Evolutionary conservation across 2,329 filamentous ascomycete species (phyloP), one percentile per base, ranked within the genome.

Genomic region (Lecanoromycetidae sp.): DNA sequence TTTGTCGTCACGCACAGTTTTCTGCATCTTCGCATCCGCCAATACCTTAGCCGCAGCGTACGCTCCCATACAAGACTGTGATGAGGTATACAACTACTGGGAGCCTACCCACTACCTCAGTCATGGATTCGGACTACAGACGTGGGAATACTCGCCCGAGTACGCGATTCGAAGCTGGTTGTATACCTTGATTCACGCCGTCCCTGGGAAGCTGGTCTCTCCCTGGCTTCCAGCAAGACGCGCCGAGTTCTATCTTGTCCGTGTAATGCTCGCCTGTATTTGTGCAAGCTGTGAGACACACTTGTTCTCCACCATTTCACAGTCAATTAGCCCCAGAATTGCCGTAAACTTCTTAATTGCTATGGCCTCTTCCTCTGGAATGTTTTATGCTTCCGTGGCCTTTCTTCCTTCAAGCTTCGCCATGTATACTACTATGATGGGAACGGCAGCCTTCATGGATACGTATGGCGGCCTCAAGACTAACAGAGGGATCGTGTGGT

Each of bases 81-180:
- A 98, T 58, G 91, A 98, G 69, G 90, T 90, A 9, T 98, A 94
- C 75, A 98, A 98, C 64, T 98, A 94, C 71, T 98, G 90, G 87
- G 91, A 98, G 59, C 90, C 91, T 0, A 80, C 88, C 0, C 91
- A 98, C 65, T 98, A 95, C 65, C 75, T 98, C 23, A 83, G 80
- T 50, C 87, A 95, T 69, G 85, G 86, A 57, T 90, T 94, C 60
- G 91, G 90, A 32, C 72, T 95, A 42, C 88, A 98, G 68, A 98
- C 91, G 1, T 98, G 91, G 91, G 91, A 98, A 65, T 98, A 96
- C 66, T 94, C 90, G 1, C 91, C 91, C 4, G 82, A 90, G 49
- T 96, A 84, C 66, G 85, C 87, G 42, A 95, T 98, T 57, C 80
- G 91, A 53, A 95, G 87, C 67, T 98, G 91, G 91, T 72, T 87